Evolutionary conservation across 2,329 filamentous ascomycete genomes (phyloP), one percentile per base, ranked within the genome.

Genomic region (Pseudocercospora musae): DNA sequence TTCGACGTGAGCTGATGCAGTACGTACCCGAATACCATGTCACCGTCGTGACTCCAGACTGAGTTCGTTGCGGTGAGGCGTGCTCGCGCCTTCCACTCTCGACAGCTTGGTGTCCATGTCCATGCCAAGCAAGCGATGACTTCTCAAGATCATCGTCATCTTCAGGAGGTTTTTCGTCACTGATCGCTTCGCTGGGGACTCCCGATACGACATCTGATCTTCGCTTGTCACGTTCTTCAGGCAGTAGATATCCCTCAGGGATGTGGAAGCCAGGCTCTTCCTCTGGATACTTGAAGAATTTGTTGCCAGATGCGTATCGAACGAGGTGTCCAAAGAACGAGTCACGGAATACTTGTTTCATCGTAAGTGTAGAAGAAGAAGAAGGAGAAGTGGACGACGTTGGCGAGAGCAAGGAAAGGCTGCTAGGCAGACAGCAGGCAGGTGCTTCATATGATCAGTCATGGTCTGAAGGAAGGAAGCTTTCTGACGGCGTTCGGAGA

Each of bases 21-120:
- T 40, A 40, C 37, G 2, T 40, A 40, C 37, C 37, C 0, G 72
- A 73, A 58, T 80, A 80, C 77, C 78, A 80, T 9, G 49, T 59
- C 8, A 62, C 56, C 9, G 49, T 50, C 8, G 31, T 62, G 57
- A 53, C 27, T 20, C 33, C 54, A 18, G 48, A 25, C 23, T 58
- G 18, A 5, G 46, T 54, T n/a, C 50, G 20, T 23, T 37, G 54
- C 18, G 33, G 29, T 6, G 33, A 20, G 31, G 55, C 31, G 11
- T 20, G 18, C 13, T 58, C 31, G 3, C 46, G 13, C 15, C 37
- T 62, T 18, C 46, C 20, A 13, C 37, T 62, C 33, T 61, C 53
- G 18, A 46, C 10, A 40, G 49, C 42, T 9, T 57, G n/a, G n/a
- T 40, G 10, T 31, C 55, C n/a, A n/a, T n/a, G n/a, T 48, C 20